Evolutionary conservation across 441 rosid genomes (phyloP), one percentile per base, ranked within the genome.

Genomic region (Gossypium gossypioides): DNA sequence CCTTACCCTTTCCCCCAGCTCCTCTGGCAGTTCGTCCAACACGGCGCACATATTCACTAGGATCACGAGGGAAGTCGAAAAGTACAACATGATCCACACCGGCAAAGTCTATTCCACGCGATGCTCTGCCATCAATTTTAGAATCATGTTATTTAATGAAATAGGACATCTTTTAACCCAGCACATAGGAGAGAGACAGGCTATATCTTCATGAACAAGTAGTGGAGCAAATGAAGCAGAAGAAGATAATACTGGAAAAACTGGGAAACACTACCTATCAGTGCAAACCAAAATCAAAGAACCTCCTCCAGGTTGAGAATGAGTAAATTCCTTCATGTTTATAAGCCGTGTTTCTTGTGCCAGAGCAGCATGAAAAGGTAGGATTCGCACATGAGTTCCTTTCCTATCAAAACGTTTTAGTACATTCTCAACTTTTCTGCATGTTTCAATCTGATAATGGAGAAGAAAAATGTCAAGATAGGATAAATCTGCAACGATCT

Each of bases 1-100:
- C 91, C 72, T 84, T 93, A 48, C 98, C 97, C 74, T 74, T 86
- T 78, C 97, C 95, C 75, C 84, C 84, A 1, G 93, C 96, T 5
- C 97, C 98, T 83, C 98, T 86, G 3, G 98, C 98, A 32, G 97
- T 91, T 80, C 97, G 88, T 83, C 98, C 97, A 29, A 93, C 98
- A 60, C 98, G 91, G 1, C 96, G 91, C 6, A 93, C 97, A 6
- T 91, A 91, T 83, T 93, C 96, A 61, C 97, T 93, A 18, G 97
- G 98, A 74, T 93, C 96, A 1, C 98, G 96, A 0, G 97, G 97
- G 37, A 86, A 93, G 83, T 93, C 98, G 46, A 93, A 93, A 7
- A 93, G 96, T 18, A 93, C 75, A 15, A 91, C 95, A 69, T 89
- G 97, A 82, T 90, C 95, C 72, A 93, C 98, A 65, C 91, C 86